Conservation (phyloP, 169 alveolate genomes). For the Plasmodium coatneyi region DNA sequence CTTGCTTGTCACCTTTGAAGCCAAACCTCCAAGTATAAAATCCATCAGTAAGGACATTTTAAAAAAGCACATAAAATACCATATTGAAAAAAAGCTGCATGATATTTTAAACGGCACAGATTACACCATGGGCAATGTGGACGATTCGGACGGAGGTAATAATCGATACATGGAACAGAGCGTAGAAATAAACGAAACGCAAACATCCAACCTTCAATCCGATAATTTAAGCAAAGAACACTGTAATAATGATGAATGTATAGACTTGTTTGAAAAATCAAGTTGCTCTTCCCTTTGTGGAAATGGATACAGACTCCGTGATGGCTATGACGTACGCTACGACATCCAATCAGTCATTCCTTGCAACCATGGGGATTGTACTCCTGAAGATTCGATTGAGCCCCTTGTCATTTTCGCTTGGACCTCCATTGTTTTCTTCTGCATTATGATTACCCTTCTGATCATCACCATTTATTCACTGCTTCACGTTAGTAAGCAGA, state of each 20-base stretch:
- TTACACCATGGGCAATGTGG: neutral
- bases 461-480: slow-evolving; percentile 19
- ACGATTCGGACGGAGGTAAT: neutral
- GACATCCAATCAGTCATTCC: slow-evolving; percentile 32
- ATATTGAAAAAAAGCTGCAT: slow-evolving; percentile 28
- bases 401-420: slow-evolving; percentile 43
- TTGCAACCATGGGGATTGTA: slow-evolving; percentile 59
- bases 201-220: slow-evolving; percentile 3
- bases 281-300: slow-evolving; percentile 55
- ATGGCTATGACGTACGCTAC: slow-evolving; percentile 11
- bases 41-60: slow-evolving; percentile 24
- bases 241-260: slow-evolving; percentile 45
- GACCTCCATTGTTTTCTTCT: slow-evolving; percentile 53
- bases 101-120: slow-evolving; percentile 16
- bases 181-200: slow-evolving; percentile 7
- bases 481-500: neutral
- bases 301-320: slow-evolving; percentile 22
- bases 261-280: slow-evolving; percentile 27
- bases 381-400: slow-evolving; percentile 27
- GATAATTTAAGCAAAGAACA: neutral
- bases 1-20: slow-evolving; percentile 16
- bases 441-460: slow-evolving; percentile 25
- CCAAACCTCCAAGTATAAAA: slow-evolving; percentile 2
- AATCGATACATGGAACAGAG: slow-evolving; percentile 8
- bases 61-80: slow-evolving; percentile 20